These are phyloP conservation scores for Podila epicladia DNA, from an alignment of 192 early-diverging fungal genomes.

Conservation along the genomic window DNA sequence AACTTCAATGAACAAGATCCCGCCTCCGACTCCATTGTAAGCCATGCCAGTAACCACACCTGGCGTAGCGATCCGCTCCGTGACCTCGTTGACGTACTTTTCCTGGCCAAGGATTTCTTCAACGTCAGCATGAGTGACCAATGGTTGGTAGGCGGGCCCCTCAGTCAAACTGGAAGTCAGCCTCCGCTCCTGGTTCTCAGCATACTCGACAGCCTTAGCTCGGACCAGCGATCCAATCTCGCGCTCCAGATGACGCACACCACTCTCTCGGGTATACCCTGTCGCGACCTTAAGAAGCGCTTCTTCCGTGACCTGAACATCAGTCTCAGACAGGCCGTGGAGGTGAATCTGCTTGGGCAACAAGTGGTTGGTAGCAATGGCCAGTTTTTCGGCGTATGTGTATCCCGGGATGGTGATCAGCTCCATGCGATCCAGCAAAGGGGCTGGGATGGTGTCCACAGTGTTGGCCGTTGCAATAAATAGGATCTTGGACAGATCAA, in stretches of 20 bases:
- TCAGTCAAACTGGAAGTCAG: neutral
- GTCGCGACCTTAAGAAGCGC: conserved; percentile 69
- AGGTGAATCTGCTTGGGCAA: conserved; percentile 76
- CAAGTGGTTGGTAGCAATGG: conserved; percentile 78
- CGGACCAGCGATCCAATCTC: conserved; percentile 77
- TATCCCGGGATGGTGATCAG: conserved; percentile 81
- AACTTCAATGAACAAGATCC: conserved; percentile 84
- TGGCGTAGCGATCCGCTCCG: conserved; percentile 67
- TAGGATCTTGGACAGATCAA: conserved; percentile 71
- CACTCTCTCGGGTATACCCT: conserved; percentile 83
- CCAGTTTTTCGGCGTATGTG: conserved; percentile 84
- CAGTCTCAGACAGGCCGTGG: conserved; percentile 65
- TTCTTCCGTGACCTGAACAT: conserved; percentile 65
- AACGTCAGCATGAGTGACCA: conserved; percentile 59
- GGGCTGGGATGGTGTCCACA: conserved; percentile 77
- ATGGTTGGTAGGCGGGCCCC: conserved; percentile 53
- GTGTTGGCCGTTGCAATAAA: conserved; percentile 91
- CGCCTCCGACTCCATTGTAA: conserved; percentile 80
- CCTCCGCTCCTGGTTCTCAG: conserved; percentile 61
- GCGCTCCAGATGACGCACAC: conserved; percentile 80
- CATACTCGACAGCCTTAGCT: conserved; percentile 73
- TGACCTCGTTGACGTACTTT: conserved; percentile 75
- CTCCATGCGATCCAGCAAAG: conserved; percentile 89
- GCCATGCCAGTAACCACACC: conserved; percentile 90
- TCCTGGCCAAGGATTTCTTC: conserved; percentile 74